Percentiles rank a stretch among this genome's conserved stretches.
Conservation (phyloP, 73 alveolate species). For the Tetrahymena elliotti region DNA sequence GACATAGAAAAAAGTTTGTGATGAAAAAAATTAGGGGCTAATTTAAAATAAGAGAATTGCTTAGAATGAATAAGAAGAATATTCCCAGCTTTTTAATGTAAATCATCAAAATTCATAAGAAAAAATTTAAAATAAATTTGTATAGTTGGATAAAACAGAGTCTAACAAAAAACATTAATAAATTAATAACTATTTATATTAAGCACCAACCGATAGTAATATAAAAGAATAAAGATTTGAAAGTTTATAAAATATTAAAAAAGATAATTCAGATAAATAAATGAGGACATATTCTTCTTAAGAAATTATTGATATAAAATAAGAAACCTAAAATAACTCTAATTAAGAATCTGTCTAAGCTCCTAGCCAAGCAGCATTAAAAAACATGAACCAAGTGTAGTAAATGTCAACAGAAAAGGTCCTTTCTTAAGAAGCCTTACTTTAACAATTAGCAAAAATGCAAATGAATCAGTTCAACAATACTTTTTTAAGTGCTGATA, state of each 20-base stretch:
- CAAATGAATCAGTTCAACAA: not conserved
- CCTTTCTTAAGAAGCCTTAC: not conserved
- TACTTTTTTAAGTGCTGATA: not conserved
- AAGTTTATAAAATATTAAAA: not conserved
- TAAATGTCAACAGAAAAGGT: not conserved
- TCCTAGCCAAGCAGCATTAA: not conserved
- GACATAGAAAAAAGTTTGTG: not conserved
- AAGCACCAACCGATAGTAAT: not conserved
- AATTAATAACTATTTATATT: not conserved
- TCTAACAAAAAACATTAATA: not conserved
- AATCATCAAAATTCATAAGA: not conserved
- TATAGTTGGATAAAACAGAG: not conserved
- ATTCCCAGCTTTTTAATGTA: not conserved
- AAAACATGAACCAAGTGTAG: not conserved
- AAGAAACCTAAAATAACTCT: not conserved
- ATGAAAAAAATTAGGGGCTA: not conserved
- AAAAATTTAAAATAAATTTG: not conserved
- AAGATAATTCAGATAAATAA: not conserved
- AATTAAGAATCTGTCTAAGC: not conserved
- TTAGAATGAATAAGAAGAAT: not conserved
- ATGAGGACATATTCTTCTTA: not conserved
- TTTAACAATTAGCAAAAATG: not conserved
- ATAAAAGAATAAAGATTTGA: not conserved
- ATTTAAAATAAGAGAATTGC: not conserved
- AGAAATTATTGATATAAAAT: not conserved